Conservation (phyloP, 2,329 filamentous ascomycete genomes). For the Colletotrichum sp. region DNA sequence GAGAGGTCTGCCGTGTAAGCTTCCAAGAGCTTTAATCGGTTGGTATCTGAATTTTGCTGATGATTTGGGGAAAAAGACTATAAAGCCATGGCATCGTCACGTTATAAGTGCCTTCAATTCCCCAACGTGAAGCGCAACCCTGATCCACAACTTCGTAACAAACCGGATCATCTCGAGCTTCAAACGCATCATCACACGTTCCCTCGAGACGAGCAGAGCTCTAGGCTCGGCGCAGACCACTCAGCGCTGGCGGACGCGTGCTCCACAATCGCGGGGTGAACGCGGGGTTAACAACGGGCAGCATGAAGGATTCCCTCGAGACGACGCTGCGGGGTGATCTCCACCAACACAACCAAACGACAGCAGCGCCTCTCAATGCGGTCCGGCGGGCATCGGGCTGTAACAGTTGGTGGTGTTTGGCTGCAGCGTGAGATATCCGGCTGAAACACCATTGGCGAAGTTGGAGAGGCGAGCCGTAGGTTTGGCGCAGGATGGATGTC, state of each 20-base stretch:
- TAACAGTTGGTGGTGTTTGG: not conserved
- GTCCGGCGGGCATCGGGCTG: not conserved
- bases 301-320: not conserved
- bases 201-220: constrained; percentile 6
- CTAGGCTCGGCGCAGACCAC: not conserved
- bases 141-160: not conserved
- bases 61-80: not conserved
- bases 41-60: not conserved
- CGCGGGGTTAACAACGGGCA: not conserved
- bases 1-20: not conserved
- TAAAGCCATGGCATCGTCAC: not conserved
- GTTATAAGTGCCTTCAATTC: not conserved
- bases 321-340: constrained; percentile 12
- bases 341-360: not conserved
- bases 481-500: not conserved
- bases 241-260: not conserved
- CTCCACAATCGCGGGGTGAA: constrained; percentile 14
- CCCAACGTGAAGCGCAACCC: not conserved
- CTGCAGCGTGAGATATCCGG: not conserved
- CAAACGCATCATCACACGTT: not conserved
- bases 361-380: not conserved
- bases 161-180: not conserved
- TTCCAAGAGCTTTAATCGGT: not conserved
- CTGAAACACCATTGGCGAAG: not conserved
- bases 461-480: not conserved